Base-by-base conservation (phyloP, 2,329 filamentous ascomycete species). In the Epichloe coenophiala region DNA sequence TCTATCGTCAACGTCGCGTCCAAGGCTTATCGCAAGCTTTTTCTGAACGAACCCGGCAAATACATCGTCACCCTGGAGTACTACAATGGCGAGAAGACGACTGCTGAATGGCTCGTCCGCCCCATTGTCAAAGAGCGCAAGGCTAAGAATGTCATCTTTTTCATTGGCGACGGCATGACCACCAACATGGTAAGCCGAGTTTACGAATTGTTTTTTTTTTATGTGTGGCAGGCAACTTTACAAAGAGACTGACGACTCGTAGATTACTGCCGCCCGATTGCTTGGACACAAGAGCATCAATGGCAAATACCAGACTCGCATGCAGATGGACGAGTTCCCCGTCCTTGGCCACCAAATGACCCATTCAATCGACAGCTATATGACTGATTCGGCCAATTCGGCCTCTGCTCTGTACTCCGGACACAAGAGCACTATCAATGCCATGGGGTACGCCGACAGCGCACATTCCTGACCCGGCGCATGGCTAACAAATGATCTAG, bases 321-420 rank as follows among this genome's bases (percentile, higher is more conserved):
- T 94, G 75, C 75, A 80, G 61, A 74, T 94, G 72, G 88, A 94
- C 70, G 76, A 88, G 61, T 93, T 93, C 68, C 68, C 88, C 3
- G 78, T 90, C n/a, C 63, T 91, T 11, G 88, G 88, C 19, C 88
- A 94, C 65, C 87, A 91, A 68, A 91, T 93, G 83, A 90, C 87
- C 11, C 86, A 91, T 68, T 90, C 86, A 1, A 80, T 93, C 61
- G 86, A 91, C 69, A 81, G 75, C 47, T 91, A 86, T 73, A 91
- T 93, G 63, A 93, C 87, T 38, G 87, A 93, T 65, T 88, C 83
- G 54, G 88, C 88, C 67, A 93, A 93, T 69, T 88, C 84, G 5
- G 87, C 87, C 4, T 87, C 84, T 42, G 85, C 87, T 15, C 72
- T 93, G 17, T 93, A 91, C 70, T 81, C 78, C 23, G 88, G 88